A percentile compares a stretch with the other conserved stretches of the same genome.
These are phyloP conservation scores for Apiospora pterosperma DNA, from an alignment of 2,329 filamentous ascomycete genomes.

Conservation along the genomic window DNA sequence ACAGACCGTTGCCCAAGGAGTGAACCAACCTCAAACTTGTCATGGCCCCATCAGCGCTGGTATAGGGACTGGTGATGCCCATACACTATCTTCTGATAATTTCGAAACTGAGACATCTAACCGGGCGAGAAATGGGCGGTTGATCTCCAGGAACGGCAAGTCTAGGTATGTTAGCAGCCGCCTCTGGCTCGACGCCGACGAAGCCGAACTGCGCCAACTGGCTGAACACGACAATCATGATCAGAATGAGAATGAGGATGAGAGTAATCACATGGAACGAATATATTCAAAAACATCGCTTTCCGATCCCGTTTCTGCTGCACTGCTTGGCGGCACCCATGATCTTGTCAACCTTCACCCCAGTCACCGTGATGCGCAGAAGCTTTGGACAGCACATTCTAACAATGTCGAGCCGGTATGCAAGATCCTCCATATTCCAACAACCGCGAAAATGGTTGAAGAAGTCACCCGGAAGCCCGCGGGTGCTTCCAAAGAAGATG, in stretches of 20 bases:
- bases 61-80: background rate
- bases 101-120: background rate
- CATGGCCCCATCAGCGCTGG: too few relatives aligned
- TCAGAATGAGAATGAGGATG: background rate
- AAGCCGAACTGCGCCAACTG: constrained; percentile 20
- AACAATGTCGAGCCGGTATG: constrained; percentile 22
- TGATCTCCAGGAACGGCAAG: constrained; percentile 27
- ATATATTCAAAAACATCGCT: background rate
- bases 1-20: background rate
- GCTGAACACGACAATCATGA: constrained; percentile 19
- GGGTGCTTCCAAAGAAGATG: constrained; percentile 22
- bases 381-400: constrained; percentile 20
- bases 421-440: constrained; percentile 24
- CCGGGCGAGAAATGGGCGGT: constrained; percentile 11
- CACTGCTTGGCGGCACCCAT: constrained; percentile 11
- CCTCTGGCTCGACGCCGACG: constrained; percentile 24
- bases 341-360: constrained; percentile 18
- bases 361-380: constrained; percentile 15
- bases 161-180: constrained; percentile 39
- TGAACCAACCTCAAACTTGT: too few relatives aligned
- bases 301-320: constrained; percentile 7
- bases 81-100: background rate
- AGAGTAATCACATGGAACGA: background rate
- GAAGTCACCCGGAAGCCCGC: constrained; percentile 13
- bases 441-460: constrained; percentile 16